Conservation (phyloP, 768 basidiomycete species). For the Lactarius quietus region DNA sequence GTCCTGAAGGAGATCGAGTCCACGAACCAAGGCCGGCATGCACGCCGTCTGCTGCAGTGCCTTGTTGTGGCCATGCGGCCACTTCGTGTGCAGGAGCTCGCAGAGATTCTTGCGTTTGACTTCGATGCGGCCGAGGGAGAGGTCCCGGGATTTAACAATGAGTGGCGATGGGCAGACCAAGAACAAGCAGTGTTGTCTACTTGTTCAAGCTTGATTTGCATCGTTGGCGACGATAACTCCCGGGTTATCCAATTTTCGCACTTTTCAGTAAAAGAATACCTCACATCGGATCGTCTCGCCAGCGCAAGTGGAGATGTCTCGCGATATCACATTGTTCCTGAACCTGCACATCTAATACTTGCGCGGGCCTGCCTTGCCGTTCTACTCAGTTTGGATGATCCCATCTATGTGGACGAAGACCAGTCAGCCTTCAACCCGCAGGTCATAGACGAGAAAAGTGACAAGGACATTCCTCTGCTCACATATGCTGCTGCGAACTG, state of each 20-base stretch:
- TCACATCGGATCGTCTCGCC: neutral
- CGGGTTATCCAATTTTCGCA: neutral
- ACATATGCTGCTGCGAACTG: neutral
- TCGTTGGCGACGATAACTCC: neutral
- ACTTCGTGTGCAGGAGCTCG: neutral
- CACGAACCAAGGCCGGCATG: neutral
- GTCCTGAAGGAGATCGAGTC: neutral
- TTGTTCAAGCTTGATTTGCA: neutral
- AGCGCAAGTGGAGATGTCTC: neutral
- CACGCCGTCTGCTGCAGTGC: neutral
- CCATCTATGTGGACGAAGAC: no score
- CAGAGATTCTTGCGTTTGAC: neutral
- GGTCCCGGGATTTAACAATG: neutral
- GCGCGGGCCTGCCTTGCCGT: neutral
- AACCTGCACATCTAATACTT: neutral
- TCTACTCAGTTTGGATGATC: neutral
- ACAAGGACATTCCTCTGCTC: neutral
- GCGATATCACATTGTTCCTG: neutral
- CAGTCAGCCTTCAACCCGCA: no score
- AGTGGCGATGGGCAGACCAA: neutral
- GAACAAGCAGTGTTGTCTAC: neutral
- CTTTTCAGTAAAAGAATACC: neutral
- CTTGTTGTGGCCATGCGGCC: neutral
- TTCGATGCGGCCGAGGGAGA: neutral
- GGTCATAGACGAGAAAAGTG: no score